These are phyloP conservation scores for Clarireedia monteithiana DNA, from an alignment of 2,329 filamentous ascomycete genomes.

Conservation along the genomic window DNA sequence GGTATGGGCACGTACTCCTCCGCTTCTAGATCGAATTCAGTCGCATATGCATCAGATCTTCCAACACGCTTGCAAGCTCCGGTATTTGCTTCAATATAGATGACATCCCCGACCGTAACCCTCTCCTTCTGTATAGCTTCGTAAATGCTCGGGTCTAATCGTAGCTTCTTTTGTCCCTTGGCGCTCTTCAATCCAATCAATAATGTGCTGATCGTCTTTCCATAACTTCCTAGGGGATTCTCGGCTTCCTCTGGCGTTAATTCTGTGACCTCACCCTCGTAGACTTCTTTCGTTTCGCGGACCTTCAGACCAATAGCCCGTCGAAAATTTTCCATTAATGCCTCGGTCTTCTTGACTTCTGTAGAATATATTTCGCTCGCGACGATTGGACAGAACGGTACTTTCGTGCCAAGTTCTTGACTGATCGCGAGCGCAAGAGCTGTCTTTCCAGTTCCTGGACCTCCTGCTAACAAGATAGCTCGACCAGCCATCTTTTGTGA, in stretches of 20 bases:
- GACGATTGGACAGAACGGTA: constrained; percentile 96
- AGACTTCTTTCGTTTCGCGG: constrained; percentile 97
- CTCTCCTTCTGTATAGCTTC: constrained; percentile 98
- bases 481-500: constrained; percentile 97
- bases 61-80: constrained; percentile 96
- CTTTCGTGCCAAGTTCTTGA: constrained; percentile 95
- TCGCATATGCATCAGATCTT: constrained; percentile 91
- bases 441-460: constrained; percentile 94
- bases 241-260: constrained; percentile 96
- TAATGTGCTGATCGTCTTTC: constrained; percentile 93
- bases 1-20: constrained; percentile 99
- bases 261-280: constrained; percentile 97
- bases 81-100: constrained; percentile 99
- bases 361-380: constrained; percentile 97
- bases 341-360: constrained; percentile 99
- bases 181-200: constrained; percentile 92
- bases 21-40: constrained; percentile 96
- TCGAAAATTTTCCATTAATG: constrained; percentile 98
- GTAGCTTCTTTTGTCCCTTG: constrained; percentile 94
- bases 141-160: constrained; percentile 95
- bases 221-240: constrained; percentile 93
- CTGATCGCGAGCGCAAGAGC: constrained; percentile 91
- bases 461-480: constrained; percentile 86
- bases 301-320: constrained; percentile 94
- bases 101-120: constrained; percentile 91